phyloP scores from a whole-genome alignment of 345 rosid species.

The Eucalyptus sp. region DNA sequence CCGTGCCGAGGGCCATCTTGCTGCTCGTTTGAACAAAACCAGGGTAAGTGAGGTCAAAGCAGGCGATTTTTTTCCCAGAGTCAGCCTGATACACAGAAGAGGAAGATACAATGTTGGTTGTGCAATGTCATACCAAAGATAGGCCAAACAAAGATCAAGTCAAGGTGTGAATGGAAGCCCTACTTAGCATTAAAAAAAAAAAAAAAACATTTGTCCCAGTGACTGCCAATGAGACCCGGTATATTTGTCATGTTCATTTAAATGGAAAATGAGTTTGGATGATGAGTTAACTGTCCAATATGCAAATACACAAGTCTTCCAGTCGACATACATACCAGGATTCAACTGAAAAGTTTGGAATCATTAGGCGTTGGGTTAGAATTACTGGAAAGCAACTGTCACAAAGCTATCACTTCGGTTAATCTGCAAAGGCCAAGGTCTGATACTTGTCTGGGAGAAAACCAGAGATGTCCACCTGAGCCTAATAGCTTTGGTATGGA shows the following conservation, averaged over 20 bases:
- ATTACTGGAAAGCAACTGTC: neutral
- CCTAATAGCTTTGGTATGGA: neutral
- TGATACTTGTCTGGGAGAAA: neutral
- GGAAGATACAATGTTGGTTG: neutral
- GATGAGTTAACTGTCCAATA: conserved; percentile 36
- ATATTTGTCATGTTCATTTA: neutral
- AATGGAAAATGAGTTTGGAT: neutral
- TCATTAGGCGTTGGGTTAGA: neutral
- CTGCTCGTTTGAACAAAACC: conserved; percentile 48
- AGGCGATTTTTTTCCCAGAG: conserved; percentile 29
- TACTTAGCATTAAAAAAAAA: neutral
- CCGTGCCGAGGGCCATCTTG: conserved; percentile 43
- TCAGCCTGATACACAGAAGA: conserved; percentile 14
- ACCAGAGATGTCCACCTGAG: neutral
- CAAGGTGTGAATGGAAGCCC: neutral
- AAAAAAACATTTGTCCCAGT: neutral
- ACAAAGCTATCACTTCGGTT: neutral
- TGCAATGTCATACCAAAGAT: neutral
- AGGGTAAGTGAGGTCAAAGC: conserved; percentile 48
- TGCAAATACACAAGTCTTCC: conserved; percentile 23
- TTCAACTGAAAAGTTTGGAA: conserved; percentile 24
- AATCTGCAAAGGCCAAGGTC: neutral
- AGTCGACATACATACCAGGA: conserved; percentile 39
- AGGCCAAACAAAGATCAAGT: neutral
- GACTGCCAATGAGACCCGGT: neutral